Evolutionary conservation across 306 rosid species (phyloP).

Genomic region (Vigna mungo): DNA sequence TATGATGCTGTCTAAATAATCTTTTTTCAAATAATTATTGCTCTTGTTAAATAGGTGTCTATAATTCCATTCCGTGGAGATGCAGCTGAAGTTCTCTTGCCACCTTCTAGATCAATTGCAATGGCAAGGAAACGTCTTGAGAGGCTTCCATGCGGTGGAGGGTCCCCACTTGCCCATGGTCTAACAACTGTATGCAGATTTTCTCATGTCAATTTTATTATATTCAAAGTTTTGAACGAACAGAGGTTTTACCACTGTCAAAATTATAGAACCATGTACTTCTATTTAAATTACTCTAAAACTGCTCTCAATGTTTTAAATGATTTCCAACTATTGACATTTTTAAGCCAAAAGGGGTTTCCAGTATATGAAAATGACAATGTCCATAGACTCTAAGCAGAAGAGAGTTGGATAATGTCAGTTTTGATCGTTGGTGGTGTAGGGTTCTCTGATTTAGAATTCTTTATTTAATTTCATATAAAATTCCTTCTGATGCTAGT

Average conservation of each 20-base stretch:
- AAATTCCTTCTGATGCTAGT: constrained; percentile 10
- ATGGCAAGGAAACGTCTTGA: constrained; percentile 98
- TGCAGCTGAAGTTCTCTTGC: constrained; percentile 95
- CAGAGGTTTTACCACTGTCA: constrained; percentile 27
- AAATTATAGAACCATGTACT: constrained; percentile 2
- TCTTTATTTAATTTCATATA: constrained; percentile 22
- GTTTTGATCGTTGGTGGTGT: constrained; percentile 27
- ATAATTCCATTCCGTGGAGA: constrained; percentile 99
- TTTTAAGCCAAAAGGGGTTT: constrained; percentile 28
- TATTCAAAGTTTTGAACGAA: constrained; percentile 16
- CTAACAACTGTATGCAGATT: constrained; percentile 76
- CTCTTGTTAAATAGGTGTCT: constrained; percentile 69
- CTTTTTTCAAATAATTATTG: constrained; percentile 20
- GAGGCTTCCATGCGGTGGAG: constrained; percentile 99
- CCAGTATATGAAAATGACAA: constrained; percentile 30
- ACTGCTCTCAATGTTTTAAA: constrained; percentile 29
- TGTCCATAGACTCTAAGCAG: constrained; percentile 32
- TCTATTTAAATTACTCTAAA: neutral
- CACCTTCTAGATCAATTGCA: constrained; percentile 98
- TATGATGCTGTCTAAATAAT: constrained; percentile 29
- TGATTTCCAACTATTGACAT: constrained; percentile 23
- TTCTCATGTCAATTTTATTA: constrained; percentile 38
- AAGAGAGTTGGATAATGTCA: constrained; percentile 14
- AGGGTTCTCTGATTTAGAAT: constrained; percentile 17
- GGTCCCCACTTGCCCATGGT: constrained; percentile 99